Evolutionary conservation across 2,329 filamentous ascomycete species (phyloP), one percentile per base, ranked within the genome.

Genomic region (Bipolaris oryzae): DNA sequence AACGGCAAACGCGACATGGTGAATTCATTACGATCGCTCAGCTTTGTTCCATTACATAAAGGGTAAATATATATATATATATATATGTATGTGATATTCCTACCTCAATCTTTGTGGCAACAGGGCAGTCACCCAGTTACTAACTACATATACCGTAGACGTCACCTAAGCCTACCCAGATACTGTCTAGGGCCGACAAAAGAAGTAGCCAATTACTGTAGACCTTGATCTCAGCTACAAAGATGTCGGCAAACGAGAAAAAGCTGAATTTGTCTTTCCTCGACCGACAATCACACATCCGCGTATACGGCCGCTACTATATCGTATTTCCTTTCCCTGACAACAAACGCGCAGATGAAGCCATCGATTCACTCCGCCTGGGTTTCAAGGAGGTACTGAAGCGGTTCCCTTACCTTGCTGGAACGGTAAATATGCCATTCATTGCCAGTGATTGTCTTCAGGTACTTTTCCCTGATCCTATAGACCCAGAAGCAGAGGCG

Each of bases 281-380:
- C 7, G 66, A 69, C 18, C 62, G 68, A 33, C 62, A 59, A 25
- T 55, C 56, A 43, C 52, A 58, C 18, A 55, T 63, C 16, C 58
- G 67, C 37, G 50, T 60, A 4, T 64, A 67, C 35, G 56, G 54
- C 7, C 65, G 55, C 28, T 57, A 56, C 11, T 59, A 66, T 21
- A 46, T 62, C 21, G 46, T 66, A 15, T 68, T 67, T 34, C 46
- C 56, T 13, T 65, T 68, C 25, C 55, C 60, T 3, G 67, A 64
- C 35, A 31, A 34, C 3, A 48, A 7, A 5, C 33, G 52, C n/a
- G 33, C 41, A n/a, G 47, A 63, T 23, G 53, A 41, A 31, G 63
- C 64, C 3, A 41, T 62, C 45, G 21, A 48, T 9, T 57, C 52
- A 11, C 62, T 69, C 7, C 35, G 21, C 34, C 46, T 23, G 3